Evolutionary conservation across 768 basidiomycete species (phyloP), one percentile per base, ranked within the genome.

Genomic region (Pleurotus citrinopileatus): DNA sequence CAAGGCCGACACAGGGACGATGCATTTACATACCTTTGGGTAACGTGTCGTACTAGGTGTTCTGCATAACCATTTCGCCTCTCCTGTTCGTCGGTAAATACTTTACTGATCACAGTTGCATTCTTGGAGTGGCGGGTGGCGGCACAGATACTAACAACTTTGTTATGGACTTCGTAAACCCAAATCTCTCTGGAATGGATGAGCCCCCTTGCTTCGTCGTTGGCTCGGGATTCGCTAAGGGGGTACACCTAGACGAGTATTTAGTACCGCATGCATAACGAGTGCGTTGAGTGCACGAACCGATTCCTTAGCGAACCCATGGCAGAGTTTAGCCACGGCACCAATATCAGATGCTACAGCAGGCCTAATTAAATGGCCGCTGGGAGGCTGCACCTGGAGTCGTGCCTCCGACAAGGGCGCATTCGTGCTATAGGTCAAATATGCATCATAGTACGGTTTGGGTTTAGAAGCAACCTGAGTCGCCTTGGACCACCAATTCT

Each of bases 81-180:
- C 70, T 71, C 80, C 22, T 61, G 59, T 0, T 72, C 69, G 27
- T 73, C 71, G 17, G 82, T 84, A 61, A 77, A 81, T 1, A 83
- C 81, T 63, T 83, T 84, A 6, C 81, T 81, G 58, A 83, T 80
- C 2, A 78, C 80, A 12, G 78, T 74, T 20, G 81, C 77, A 9
- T 67, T 68, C 53, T 70, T 63, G 10, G 77, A 78, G 47, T 71
- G 71, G n/a, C 81, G 76, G n/a, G 82, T 78, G 19, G 77, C 80
- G 13, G 82, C 82, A 42, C 80, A 82, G 37, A 84, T 75, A 17
- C 75, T 77, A 3, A 79, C 71, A 46, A 79, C 63, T 46, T 71
- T 67, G 1, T 69, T 67, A 9, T 63, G 55, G 17, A 70, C 69
- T 48, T 79, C 78, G 61, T 78, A 79, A 22, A 84, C 65, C 80